These are phyloP conservation scores for Quercus gilva DNA, from an alignment of 306 rosid genomes.

Conservation along the genomic window DNA sequence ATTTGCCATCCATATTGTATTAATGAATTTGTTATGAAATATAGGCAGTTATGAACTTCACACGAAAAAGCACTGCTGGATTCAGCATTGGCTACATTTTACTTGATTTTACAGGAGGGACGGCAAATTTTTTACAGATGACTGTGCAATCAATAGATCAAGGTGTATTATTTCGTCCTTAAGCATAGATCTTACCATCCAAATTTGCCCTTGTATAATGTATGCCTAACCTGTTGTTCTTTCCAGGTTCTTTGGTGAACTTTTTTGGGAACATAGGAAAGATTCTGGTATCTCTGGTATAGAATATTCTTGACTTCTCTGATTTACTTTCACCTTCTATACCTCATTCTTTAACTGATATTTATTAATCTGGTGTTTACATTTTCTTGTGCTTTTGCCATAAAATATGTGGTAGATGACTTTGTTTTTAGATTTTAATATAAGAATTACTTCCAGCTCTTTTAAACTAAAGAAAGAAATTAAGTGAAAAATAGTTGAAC, in stretches of 20 bases:
- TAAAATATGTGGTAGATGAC: background rate
- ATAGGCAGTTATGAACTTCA: slow-evolving; percentile 66
- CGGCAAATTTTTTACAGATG: slow-evolving; percentile 60
- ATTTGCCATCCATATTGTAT: background rate
- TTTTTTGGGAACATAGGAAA: slow-evolving; percentile 75
- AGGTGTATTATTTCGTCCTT: slow-evolving; percentile 35
- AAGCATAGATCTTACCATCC: background rate
- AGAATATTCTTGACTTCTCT: background rate
- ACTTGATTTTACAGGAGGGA: slow-evolving; percentile 64
- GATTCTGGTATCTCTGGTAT: slow-evolving; percentile 67
- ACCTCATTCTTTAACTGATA: background rate
- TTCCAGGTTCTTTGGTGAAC: slow-evolving; percentile 70
- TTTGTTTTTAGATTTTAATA: background rate
- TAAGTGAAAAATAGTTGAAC: background rate
- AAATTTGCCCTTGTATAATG: slow-evolving; percentile 1
- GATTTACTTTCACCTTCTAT: background rate
- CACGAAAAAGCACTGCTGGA: slow-evolving; percentile 65
- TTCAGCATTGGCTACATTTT: slow-evolving; percentile 68
- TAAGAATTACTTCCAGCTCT: background rate
- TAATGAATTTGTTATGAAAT: background rate
- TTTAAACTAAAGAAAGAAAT: background rate
- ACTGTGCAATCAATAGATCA: slow-evolving; percentile 71
- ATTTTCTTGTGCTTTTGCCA: background rate
- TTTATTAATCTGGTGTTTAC: too few relatives aligned
- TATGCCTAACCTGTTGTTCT: slow-evolving; percentile 6